A percentile compares a stretch with the other conserved stretches of the same genome.
phyloP scores from a whole-genome alignment of 78 protist species.

The Dictyostelium discoideum region DNA sequence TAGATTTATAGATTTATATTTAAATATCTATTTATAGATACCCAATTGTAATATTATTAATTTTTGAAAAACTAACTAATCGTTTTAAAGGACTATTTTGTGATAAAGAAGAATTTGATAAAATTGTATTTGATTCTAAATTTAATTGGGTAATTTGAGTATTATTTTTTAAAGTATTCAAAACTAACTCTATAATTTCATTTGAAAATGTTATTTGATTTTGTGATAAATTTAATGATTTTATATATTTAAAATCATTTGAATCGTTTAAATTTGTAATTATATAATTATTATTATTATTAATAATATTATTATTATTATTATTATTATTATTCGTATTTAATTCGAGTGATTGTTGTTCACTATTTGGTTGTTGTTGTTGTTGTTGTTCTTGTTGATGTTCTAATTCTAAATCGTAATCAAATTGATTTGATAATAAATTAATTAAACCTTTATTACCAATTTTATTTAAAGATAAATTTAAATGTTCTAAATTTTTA shows the following conservation, averaged over 20 bases:
- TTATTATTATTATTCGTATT: not conserved
- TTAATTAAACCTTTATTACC: slow-evolving; percentile 22
- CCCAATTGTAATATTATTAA: not conserved
- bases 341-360: not conserved
- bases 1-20: no score
- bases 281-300: no score
- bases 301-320: not conserved
- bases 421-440: slow-evolving; percentile 20
- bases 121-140: slow-evolving; percentile 11
- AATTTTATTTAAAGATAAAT: slow-evolving; percentile 11
- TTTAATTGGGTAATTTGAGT: not conserved
- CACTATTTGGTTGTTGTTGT: not conserved
- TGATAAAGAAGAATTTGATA: not conserved
- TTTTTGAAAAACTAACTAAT: not conserved
- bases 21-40: not conserved
- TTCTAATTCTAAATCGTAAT: not conserved
- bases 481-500: not conserved
- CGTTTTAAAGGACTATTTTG: not conserved
- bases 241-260: not conserved
- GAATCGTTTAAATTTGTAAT: not conserved
- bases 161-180: slow-evolving; percentile 3
- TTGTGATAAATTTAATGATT: slow-evolving; percentile 16
- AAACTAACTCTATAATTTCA: slow-evolving; percentile 1
- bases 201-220: slow-evolving; percentile 12
- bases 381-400: not conserved